Evolutionary conservation across 2,329 filamentous ascomycete genomes (phyloP).

Genomic region (Cephalotrichum gorgonifer): DNA sequence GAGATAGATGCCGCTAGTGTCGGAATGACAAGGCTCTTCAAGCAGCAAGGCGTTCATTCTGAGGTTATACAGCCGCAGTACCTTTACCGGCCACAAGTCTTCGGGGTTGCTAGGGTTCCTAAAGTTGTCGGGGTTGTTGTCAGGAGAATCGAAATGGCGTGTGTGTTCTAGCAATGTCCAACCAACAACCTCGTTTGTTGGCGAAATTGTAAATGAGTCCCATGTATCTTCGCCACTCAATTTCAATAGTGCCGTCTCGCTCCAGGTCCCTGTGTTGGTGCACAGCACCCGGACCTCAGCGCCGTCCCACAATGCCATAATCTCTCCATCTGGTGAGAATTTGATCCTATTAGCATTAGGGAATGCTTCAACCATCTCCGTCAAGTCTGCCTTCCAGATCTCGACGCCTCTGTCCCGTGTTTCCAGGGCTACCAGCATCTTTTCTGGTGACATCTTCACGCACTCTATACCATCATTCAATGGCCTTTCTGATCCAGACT

Average conservation of each 20-base stretch:
- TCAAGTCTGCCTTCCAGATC: background rate
- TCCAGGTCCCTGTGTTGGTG: no score
- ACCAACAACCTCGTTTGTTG: background rate
- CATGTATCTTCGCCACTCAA: background rate
- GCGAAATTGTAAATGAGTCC: background rate
- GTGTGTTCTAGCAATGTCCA: background rate
- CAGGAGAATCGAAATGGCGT: background rate
- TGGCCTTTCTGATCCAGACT: no score
- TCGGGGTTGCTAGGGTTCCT: no score
- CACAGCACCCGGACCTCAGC: background rate
- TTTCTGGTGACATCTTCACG: no score
- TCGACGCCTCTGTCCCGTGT: background rate
- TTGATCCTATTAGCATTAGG: background rate
- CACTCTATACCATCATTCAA: no score
- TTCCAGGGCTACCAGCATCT: background rate
- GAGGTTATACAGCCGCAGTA: no score
- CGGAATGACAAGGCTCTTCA: background rate
- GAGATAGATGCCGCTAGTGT: background rate
- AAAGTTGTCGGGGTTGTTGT: background rate
- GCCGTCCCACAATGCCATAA: background rate
- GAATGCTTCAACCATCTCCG: background rate
- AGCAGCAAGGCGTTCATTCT: background rate
- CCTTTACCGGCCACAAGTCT: no score
- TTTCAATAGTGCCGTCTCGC: no score
- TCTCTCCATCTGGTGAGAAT: background rate